Conservation (phyloP, 257 asterid genomes). For the Nicotiana undulata region DNA sequence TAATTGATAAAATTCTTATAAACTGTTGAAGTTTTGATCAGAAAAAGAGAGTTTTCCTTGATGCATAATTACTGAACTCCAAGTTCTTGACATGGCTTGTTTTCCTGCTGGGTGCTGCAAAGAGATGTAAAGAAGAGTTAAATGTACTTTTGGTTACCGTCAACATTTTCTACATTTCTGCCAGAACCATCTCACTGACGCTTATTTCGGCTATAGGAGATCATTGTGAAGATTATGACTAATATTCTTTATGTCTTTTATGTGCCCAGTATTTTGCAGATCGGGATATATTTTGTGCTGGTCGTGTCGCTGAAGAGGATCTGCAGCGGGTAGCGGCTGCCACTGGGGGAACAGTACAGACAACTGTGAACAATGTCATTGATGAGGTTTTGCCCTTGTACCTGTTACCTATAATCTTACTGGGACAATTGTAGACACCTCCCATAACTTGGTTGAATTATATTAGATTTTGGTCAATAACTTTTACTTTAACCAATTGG, state of each 20-base stretch:
- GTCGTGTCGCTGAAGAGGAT: conserved; percentile 92
- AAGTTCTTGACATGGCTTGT: neutral
- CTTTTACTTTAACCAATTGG: neutral
- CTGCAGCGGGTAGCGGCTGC: conserved; percentile 86
- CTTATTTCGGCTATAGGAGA: neutral
- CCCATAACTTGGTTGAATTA: neutral
- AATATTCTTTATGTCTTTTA: conserved; percentile 5
- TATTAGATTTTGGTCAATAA: neutral
- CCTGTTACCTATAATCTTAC: conserved; percentile 2
- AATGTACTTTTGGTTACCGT: neutral
- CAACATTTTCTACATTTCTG: neutral
- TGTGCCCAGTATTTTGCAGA: conserved; percentile 80
- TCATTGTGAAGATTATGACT: neutral
- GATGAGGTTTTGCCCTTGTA: conserved; percentile 52
- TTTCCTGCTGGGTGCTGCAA: neutral
- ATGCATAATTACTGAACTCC: neutral
- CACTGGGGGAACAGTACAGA: conserved; percentile 82
- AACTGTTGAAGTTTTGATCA: neutral
- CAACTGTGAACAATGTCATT: conserved; percentile 79
- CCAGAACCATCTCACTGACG: neutral
- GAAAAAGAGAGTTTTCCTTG: neutral
- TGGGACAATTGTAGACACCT: neutral
- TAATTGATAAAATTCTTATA: neutral
- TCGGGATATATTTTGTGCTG: conserved; percentile 91
- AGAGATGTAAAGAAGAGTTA: neutral